These are phyloP conservation scores for Macrocystidia cucumis DNA, from an alignment of 1,284 basidiomycete species.

Conservation along the genomic window DNA sequence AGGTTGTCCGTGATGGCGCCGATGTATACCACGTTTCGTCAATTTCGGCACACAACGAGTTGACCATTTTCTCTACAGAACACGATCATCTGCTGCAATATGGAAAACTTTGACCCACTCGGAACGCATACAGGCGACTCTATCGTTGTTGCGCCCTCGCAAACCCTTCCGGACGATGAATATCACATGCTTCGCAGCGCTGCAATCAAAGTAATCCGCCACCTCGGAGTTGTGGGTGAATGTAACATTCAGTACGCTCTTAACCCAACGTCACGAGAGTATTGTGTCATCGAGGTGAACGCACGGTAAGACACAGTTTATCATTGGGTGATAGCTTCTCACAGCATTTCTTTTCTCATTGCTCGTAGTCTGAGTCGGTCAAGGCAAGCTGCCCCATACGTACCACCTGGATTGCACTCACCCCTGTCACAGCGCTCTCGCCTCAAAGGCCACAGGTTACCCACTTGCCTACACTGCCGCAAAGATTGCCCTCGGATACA, in stretches of 20 bases:
- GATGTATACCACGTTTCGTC: conserved; percentile 51
- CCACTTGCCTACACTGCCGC: conserved; percentile 99
- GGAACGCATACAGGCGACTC: conserved; percentile 99
- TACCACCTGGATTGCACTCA: conserved; percentile 1
- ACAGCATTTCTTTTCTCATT: conserved; percentile 4
- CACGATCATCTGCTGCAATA: conserved; percentile 94
- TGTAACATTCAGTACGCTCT: conserved; percentile 99
- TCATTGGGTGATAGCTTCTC: conserved; percentile 3
- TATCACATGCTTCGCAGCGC: conserved; percentile 99
- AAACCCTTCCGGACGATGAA: conserved; percentile 95
- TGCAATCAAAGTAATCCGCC: conserved; percentile 95
- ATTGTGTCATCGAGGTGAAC: conserved; percentile 98
- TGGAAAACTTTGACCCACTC: conserved; percentile 99
- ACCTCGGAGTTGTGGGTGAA: conserved; percentile 97
- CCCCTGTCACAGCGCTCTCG: conserved; percentile 62
- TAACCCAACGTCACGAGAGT: conserved; percentile 88
- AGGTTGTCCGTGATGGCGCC: conserved; percentile 95
- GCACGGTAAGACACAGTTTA: conserved; percentile 53
- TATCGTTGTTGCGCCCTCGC: conserved; percentile 98
- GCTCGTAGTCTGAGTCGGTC: conserved; percentile 51
- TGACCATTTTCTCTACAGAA: conserved; percentile 39
- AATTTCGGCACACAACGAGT: conserved; percentile 3
- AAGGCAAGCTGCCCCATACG: conserved; percentile 23
- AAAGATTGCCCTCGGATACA: conserved; percentile 98
- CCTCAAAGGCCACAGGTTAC: conserved; percentile 98